Evolutionary conservation across 495 filamentous ascomycete genomes (phyloP).

Genomic region (Ramalina peruviana): DNA sequence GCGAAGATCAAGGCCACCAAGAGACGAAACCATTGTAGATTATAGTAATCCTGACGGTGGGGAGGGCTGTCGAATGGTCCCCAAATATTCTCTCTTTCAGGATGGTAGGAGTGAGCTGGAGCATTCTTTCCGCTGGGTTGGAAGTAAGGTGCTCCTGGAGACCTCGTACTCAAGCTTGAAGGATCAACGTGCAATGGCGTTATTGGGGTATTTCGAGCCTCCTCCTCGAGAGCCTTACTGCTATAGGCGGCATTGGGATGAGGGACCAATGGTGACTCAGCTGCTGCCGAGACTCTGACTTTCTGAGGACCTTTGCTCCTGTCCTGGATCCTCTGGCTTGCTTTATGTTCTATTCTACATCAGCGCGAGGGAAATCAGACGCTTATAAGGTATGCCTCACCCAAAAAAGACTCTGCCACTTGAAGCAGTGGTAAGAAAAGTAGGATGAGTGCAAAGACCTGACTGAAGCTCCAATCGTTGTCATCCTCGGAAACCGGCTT

Average conservation of each 20-base stretch:
- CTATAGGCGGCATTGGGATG: too few species aligned
- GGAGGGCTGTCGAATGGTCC: neutral
- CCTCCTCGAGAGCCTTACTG: too few species aligned
- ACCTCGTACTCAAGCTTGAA: too few species aligned
- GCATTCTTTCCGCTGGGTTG: too few species aligned
- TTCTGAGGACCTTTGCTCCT: neutral
- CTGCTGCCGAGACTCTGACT: too few species aligned
- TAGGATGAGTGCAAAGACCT: neutral
- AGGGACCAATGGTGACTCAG: too few species aligned
- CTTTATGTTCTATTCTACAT: neutral
- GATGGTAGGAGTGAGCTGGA: too few species aligned
- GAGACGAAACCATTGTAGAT: neutral
- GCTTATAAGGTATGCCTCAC: neutral
- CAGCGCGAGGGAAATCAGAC: neutral
- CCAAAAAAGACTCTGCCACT: neutral
- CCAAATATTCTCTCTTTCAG: too few species aligned
- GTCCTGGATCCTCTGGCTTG: neutral
- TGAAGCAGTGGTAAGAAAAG: constrained; percentile 1
- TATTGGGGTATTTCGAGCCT: too few species aligned
- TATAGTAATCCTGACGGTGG: neutral
- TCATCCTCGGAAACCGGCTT: neutral
- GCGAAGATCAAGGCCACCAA: constrained; percentile 1
- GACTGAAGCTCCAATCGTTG: constrained; percentile 2
- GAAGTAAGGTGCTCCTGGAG: too few species aligned
- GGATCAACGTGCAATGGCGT: too few species aligned